Evolutionary conservation across 2,329 filamentous ascomycete genomes (phyloP), one percentile per base, ranked within the genome.

Genomic region (Blastomyces silverae): DNA sequence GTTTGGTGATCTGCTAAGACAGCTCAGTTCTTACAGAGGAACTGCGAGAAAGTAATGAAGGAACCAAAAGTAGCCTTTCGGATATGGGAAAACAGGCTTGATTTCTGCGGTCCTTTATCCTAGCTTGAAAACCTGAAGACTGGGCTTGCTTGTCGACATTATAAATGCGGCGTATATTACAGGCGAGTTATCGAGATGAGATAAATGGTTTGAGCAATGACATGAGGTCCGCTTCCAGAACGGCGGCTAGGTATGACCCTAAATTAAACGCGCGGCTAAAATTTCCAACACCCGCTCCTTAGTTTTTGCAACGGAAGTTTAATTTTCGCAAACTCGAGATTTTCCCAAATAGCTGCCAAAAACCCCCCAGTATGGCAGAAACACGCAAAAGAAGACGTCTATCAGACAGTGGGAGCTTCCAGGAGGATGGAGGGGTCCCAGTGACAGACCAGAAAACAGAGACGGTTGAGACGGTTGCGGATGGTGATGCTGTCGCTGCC

Each of bases 321-420:
- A 60, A 25, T n/a, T 50, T 60, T 28, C 53, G 31, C n/a, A 31
- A 39, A 13, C 28, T 13, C 5, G 5, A 11, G n/a, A n/a, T 46
- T 58, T 59, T 60, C 39, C 59, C 15, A 11, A 13, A 25, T 39
- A 28, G 37, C 20, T 60, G 44, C 22, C 46, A 50, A 46, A 42
- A 48, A 31, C 65, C 65, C 63, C 63, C 42, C 64, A 62, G 34
- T 39, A 77, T 78, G 75, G 71, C 68, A 31, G 73, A 77, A 67
- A 69, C 69, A 64, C 70, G 69, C 66, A 76, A 77, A 66, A 76
- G 75, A 70, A 72, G 75, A 68, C 75, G 73, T 48, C 67, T 76
- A 34, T 75, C 75, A 6, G 72, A 69, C 42, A 71, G 68, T 37
- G 69, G 68, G 22, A 69, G 67, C 53, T 68, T 71, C 53, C 66